phyloP scores from a whole-genome alignment of 176 grass and related monocot genomes.

The barley (Hordeum vulgare) region MorexV3_pseudomolecules_assembly NC_058524.1:520796824-520797323 shows the following conservation, averaged over 20 bases:
- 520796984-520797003: slow-evolving; percentile 83
- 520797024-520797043: slow-evolving; percentile 5
- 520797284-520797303: slow-evolving; percentile 35
- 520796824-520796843: slow-evolving; percentile 26
- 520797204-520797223: slow-evolving; percentile 38
- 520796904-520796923: slow-evolving; percentile 25
- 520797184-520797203: slow-evolving; percentile 42
- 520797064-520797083: slow-evolving; percentile 26
- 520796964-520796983: slow-evolving; percentile 30
- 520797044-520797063: slow-evolving; percentile 34
- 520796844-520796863: slow-evolving; percentile 57
- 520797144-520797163: slow-evolving; percentile 26
- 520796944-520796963: slow-evolving; percentile 31
- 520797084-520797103: slow-evolving; percentile 11
- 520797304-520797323: slow-evolving; percentile 25
- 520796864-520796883: slow-evolving; percentile 39
- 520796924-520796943: slow-evolving; percentile 50
- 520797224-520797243: slow-evolving; percentile 41
- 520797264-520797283: slow-evolving; percentile 43
- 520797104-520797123: slow-evolving; percentile 62
- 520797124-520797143: slow-evolving; percentile 63
- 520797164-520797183: slow-evolving; percentile 40
- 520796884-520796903: slow-evolving; percentile 44
- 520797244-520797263: slow-evolving; percentile 39
- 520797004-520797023: slow-evolving; percentile 58